Base-by-base conservation (phyloP, 768 basidiomycete genomes). In the Tricholoma furcatifolium region DNA sequence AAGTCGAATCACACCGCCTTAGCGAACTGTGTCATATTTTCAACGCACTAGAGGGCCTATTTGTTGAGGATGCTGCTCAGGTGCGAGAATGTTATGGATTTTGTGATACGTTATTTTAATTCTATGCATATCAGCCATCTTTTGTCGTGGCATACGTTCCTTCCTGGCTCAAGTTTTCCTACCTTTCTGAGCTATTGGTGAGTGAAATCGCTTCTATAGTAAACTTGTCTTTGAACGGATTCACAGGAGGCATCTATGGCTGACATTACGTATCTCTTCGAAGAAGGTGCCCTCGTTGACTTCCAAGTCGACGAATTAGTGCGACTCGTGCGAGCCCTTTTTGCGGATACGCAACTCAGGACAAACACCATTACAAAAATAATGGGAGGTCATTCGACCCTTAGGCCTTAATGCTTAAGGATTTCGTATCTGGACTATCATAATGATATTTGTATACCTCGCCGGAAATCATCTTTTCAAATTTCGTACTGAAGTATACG, bases 141-240 rank as follows among this genome's bases (percentile, higher is more conserved):
- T 84, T 88, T 43, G 84, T 92, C 6, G 88, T 87, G 1, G 84
- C 83, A 0, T 92, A 91, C 57, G 91, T 95, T n/a, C 88, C 91
- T 1, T 86, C 83, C 11, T 98, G 95, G 95, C 76, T 97, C 60
- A 96, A 96, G 68, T 96, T 91, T 68, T 93, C 89, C 17, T 98
- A 98, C 68, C 77, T 97, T 4, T 91, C 91, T 2, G 94, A 97
- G 67, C 78, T 98, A 11, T 67, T 98, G 76, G 93, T 94, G 54
- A 42, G 88, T 76, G 15, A 4, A n/a, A 6, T 45, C 11, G 23
- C 3, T 46, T 57, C n/a, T 49, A n/a, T n/a, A n/a, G n/a, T n/a
- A n/a, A n/a, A n/a, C 42, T 36, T 20, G 7, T 45, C 27, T 30
- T 12, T 18, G 39, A 7, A 7, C 32, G 18, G 23, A 43, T 27